These are phyloP conservation scores for Uncinocarpus reesii DNA, from an alignment of 2,329 filamentous ascomycete species.

Conservation along the genomic window DNA sequence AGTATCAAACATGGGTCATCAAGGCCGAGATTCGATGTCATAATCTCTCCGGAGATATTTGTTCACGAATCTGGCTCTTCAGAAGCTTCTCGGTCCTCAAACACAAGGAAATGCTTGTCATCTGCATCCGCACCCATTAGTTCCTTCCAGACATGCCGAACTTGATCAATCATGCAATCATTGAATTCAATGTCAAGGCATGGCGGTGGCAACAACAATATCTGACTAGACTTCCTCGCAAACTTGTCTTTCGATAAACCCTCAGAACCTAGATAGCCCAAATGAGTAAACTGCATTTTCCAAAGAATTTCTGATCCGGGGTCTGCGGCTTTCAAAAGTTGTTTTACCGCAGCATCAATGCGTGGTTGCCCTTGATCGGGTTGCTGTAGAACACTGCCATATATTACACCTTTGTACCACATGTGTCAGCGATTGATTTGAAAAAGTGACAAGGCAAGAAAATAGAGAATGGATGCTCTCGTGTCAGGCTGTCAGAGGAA, in stretches of 20 bases:
- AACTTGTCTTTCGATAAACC: conserved; percentile 12
- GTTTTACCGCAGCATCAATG: conserved; percentile 29
- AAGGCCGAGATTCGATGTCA: no score
- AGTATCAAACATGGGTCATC: no score
- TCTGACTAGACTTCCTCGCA: conserved; percentile 31
- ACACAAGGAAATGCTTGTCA: conserved; percentile 59
- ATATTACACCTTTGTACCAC: conserved; percentile 42
- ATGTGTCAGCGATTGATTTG: not conserved
- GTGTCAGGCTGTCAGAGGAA: conserved; percentile 81
- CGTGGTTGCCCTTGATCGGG: conserved; percentile 33
- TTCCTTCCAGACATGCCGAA: conserved; percentile 59
- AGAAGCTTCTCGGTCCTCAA: conserved; percentile 60
- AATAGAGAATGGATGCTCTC: conserved; percentile 28
- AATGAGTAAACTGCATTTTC: conserved; percentile 45
- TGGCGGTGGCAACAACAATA: conserved; percentile 49
- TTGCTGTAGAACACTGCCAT: conserved; percentile 40
- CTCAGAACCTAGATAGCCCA: conserved; percentile 21
- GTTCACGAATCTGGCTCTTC: conserved; percentile 40
- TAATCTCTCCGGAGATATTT: no score
- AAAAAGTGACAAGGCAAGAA: conserved; percentile 8
- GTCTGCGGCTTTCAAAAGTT: conserved; percentile 34
- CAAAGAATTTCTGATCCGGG: conserved; percentile 39
- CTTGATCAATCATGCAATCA: conserved; percentile 56
- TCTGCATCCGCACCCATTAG: conserved; percentile 46
- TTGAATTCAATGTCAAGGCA: conserved; percentile 62